Evolutionary conservation across 768 basidiomycete species (phyloP).

Genomic region (Cystobasidium ongulense): DNA sequence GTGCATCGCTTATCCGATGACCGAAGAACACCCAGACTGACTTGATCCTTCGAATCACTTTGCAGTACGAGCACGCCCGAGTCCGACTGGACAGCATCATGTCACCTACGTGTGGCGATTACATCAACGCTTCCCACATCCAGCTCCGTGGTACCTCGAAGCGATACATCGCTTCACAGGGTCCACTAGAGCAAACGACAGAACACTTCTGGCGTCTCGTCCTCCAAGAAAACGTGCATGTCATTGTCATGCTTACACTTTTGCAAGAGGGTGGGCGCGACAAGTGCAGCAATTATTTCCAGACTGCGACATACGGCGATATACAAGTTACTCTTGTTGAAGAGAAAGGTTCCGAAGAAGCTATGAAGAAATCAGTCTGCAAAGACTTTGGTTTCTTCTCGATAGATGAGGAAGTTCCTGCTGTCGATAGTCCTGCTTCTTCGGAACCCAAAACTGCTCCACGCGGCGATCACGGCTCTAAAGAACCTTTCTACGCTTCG

Average conservation of each 20-base stretch:
- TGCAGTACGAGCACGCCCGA: constrained; percentile 65
- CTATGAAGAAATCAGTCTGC: constrained; percentile 4
- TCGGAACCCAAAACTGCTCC: not conserved
- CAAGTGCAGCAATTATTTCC: constrained; percentile 85
- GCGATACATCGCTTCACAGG: constrained; percentile 92
- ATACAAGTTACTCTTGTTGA: not conserved
- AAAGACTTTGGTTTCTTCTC: constrained; percentile 40
- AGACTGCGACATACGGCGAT: constrained; percentile 21
- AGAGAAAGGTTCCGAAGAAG: not conserved
- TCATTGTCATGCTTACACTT: constrained; percentile 93
- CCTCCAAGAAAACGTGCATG: constrained; percentile 89
- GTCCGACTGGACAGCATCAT: constrained; percentile 50
- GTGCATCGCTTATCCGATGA: constrained; percentile 12
- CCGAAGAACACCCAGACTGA: not conserved
- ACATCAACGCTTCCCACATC: constrained; percentile 90
- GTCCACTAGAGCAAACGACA: constrained; percentile 80
- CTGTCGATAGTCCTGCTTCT: not conserved
- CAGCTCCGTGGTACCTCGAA: constrained; percentile 63
- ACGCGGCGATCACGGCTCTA: not conserved
- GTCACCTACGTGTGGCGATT: constrained; percentile 60
- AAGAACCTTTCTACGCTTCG: not conserved
- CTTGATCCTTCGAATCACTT: not conserved
- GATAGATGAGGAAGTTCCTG: constrained; percentile 12
- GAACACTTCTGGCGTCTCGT: constrained; percentile 91
- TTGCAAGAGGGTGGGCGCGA: constrained; percentile 78